Conservation (phyloP, 495 filamentous ascomycete genomes). For the Penicillium alfredii region DNA sequence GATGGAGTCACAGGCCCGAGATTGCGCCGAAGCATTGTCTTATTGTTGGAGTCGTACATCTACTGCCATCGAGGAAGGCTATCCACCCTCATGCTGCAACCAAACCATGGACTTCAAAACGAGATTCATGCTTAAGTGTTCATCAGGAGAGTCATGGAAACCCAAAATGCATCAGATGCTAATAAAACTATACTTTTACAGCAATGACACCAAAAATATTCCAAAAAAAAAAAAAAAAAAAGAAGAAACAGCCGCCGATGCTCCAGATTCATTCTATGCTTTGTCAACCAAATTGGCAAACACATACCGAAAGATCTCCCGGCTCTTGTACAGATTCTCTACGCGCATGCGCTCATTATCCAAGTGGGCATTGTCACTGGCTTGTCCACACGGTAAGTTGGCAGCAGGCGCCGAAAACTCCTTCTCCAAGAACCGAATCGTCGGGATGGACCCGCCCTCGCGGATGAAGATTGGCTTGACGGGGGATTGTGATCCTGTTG, state of each 20-base stretch:
- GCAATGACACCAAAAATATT: slow-evolving; percentile 6
- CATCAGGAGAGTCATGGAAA: too few species aligned
- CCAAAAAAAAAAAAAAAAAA: not conserved
- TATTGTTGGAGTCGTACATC: too few species aligned
- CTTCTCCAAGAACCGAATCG: slow-evolving; percentile 90
- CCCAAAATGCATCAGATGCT: too few species aligned
- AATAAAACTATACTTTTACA: too few species aligned
- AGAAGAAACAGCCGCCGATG: not conserved
- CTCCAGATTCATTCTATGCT: slow-evolving; percentile 5
- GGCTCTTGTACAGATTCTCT: slow-evolving; percentile 82
- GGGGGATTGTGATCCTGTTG: not conserved
- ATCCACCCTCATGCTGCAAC: too few species aligned
- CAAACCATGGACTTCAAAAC: too few species aligned
- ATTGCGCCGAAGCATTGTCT: too few species aligned
- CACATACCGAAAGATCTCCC: slow-evolving; percentile 83
- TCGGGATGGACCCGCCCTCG: slow-evolving; percentile 90
- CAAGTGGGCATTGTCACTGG: slow-evolving; percentile 89
- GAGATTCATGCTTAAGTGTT: too few species aligned
- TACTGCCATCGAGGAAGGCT: too few species aligned
- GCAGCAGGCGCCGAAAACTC: slow-evolving; percentile 90
- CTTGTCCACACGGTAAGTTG: slow-evolving; percentile 90
- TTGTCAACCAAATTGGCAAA: slow-evolving; percentile 64
- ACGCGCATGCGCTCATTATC: slow-evolving; percentile 89
- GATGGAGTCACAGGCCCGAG: too few species aligned
- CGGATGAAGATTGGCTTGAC: slow-evolving; percentile 73